A percentile compares a stretch with the other conserved stretches of the same genome.
phyloP scores from a whole-genome alignment of 371 early-diverging fungal genomes.

The Haplosporangium sp. region DNA sequence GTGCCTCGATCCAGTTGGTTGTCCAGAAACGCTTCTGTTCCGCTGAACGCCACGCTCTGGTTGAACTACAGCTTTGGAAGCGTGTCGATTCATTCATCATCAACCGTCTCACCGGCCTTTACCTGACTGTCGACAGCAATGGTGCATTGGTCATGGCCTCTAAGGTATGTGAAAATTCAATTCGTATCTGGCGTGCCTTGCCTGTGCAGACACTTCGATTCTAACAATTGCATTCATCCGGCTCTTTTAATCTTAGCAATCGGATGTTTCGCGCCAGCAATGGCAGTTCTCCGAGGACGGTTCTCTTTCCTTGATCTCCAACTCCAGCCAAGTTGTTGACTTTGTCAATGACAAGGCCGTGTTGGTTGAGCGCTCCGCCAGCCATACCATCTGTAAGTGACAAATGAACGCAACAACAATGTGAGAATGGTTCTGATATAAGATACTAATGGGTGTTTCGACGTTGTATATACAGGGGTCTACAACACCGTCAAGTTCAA shows the following conservation, averaged over 20 bases:
- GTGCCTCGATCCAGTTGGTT: slow-evolving; percentile 26
- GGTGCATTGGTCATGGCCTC: slow-evolving; percentile 21
- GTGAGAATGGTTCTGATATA: background rate
- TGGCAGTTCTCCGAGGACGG: slow-evolving; percentile 51
- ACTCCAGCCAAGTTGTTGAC: slow-evolving; percentile 40
- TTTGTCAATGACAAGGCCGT: slow-evolving; percentile 42
- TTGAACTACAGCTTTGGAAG: slow-evolving; percentile 54
- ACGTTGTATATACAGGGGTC: slow-evolving; percentile 5
- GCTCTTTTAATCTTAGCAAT: background rate
- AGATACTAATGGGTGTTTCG: background rate
- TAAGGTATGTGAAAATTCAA: slow-evolving; percentile 12
- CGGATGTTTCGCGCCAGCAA: slow-evolving; percentile 37
- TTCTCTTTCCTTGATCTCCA: slow-evolving; percentile 31
- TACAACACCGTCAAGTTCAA: slow-evolving; percentile 30
- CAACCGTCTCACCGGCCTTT: slow-evolving; percentile 47
- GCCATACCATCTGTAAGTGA: slow-evolving; percentile 38
- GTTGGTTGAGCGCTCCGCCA: slow-evolving; percentile 42
- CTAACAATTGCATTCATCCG: too few relatives aligned
- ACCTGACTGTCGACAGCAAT: slow-evolving; percentile 23
- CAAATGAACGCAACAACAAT: background rate
- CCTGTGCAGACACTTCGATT: too few relatives aligned
- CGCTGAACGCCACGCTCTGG: slow-evolving; percentile 34
- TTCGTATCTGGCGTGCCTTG: too few relatives aligned
- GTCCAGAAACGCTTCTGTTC: slow-evolving; percentile 44
- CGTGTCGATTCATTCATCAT: slow-evolving; percentile 39